Evolutionary conservation across 805 yeast genomes (phyloP).

Genomic region (Metschnikowia dekortorum): DNA sequence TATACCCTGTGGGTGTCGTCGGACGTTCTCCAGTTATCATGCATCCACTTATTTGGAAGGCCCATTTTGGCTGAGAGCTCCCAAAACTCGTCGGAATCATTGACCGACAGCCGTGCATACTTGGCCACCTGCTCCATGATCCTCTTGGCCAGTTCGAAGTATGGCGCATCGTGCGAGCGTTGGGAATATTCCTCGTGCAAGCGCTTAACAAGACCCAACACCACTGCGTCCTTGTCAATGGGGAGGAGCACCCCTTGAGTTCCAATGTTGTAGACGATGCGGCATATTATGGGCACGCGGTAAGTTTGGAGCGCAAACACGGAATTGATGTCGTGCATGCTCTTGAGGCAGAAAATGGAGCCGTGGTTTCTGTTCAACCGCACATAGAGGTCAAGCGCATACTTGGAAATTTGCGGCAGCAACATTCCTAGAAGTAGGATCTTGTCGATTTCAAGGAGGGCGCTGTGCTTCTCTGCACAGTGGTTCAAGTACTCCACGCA

Average conservation of each 20-base stretch:
- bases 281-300: conserved; percentile 18
- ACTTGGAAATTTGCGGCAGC: conserved; percentile 23
- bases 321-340: conserved; percentile 17
- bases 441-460: conserved; percentile 13
- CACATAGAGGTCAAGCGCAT: conserved; percentile 21
- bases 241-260: background rate
- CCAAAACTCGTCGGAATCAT: conserved; percentile 16
- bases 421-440: conserved; percentile 24
- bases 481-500: conserved; percentile 23
- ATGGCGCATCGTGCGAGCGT: conserved; percentile 20
- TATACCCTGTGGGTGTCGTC: conserved; percentile 22
- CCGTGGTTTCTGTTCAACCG: conserved; percentile 14
- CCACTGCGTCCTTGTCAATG: conserved; percentile 13
- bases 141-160: conserved; percentile 28
- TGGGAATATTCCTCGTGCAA: conserved; percentile 27
- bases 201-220: conserved; percentile 19
- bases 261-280: conserved; percentile 19
- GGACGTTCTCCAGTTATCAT: conserved; percentile 21
- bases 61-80: conserved; percentile 25
- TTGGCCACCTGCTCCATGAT: conserved; percentile 23
- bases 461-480: conserved; percentile 14
- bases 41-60: conserved; percentile 21
- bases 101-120: conserved; percentile 10
- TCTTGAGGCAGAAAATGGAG: conserved; percentile 18
- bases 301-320: conserved; percentile 18